phyloP scores from a whole-genome alignment of 352 stramenopile species.

The Peronospora farinosa region DNA sequence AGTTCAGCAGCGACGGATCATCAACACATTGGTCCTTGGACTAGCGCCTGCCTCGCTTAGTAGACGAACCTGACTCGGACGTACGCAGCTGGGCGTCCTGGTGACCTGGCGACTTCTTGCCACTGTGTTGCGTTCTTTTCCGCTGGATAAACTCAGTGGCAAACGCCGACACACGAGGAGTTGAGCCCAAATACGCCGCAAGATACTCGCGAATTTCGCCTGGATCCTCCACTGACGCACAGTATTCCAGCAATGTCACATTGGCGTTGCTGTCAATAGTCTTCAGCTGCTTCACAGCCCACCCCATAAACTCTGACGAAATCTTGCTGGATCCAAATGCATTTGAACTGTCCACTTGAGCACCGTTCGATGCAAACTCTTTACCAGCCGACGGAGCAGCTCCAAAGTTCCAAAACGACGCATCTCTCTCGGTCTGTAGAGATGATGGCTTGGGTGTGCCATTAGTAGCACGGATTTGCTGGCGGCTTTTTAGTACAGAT shows the following conservation, averaged over 20 bases:
- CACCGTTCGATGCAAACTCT: constrained; percentile 10
- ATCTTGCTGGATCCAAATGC: constrained; percentile 47
- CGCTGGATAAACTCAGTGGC: constrained; percentile 95
- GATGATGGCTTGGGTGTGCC: constrained; percentile 30
- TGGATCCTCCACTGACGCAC: constrained; percentile 91
- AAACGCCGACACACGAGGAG: constrained; percentile 94
- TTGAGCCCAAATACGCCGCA: constrained; percentile 93
- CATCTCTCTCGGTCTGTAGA: constrained; percentile 50
- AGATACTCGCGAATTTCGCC: constrained; percentile 94
- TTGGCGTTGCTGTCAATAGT: constrained; percentile 66
- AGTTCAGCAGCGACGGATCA: constrained; percentile 71
- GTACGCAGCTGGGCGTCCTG: constrained; percentile 20
- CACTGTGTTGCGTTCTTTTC: constrained; percentile 62
- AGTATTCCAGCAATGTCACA: constrained; percentile 90
- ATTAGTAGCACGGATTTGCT: constrained; percentile 44
- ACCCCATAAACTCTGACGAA: constrained; percentile 72
- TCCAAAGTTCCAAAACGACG: constrained; percentile 84
- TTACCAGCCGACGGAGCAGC: constrained; percentile 31
- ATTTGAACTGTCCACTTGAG: constrained; percentile 22
- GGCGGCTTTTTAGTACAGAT: constrained; percentile 74
- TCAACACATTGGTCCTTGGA: constrained; percentile 69
- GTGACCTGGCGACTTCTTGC: constrained; percentile 37
- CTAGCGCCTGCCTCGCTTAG: constrained; percentile 55
- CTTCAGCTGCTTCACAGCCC: constrained; percentile 76
- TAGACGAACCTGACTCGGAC: constrained; percentile 32